These are phyloP conservation scores for Solanum dulcamara DNA, from an alignment of 257 asterid genomes.

Conservation along the genomic window DNA sequence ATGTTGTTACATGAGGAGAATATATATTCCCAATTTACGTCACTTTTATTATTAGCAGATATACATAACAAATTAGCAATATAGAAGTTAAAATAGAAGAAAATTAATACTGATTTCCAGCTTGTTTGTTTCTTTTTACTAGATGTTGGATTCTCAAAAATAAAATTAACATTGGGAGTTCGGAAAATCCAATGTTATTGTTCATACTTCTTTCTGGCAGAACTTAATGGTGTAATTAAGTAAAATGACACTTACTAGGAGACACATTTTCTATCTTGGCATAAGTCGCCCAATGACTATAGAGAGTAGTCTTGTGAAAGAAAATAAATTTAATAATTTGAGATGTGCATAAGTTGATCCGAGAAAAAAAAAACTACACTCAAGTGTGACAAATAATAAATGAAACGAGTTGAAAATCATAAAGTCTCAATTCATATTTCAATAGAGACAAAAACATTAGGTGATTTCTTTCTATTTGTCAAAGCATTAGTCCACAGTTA, in stretches of 20 bases:
- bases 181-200: not conserved
- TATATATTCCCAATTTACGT: not conserved
- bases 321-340: not conserved
- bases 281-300: not conserved
- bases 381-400: not conserved
- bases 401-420: not conserved
- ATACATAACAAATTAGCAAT: not conserved
- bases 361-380: not conserved
- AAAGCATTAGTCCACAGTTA: not conserved
- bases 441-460: not conserved
- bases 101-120: not conserved
- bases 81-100: not conserved
- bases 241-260: not conserved
- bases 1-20: not conserved
- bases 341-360: rapidly evolving
- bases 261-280: not conserved
- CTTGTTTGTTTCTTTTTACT: not conserved
- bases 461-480: not conserved
- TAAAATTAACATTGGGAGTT: not conserved
- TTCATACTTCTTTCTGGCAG: not conserved
- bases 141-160: not conserved
- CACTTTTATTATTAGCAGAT: not conserved
- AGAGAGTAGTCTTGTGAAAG: not conserved
- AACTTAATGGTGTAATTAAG: not conserved
- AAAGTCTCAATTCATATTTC: not conserved